Base-by-base conservation (phyloP, 1,139 yeast species). In the Schizosaccharomyces versatilis region DNA sequence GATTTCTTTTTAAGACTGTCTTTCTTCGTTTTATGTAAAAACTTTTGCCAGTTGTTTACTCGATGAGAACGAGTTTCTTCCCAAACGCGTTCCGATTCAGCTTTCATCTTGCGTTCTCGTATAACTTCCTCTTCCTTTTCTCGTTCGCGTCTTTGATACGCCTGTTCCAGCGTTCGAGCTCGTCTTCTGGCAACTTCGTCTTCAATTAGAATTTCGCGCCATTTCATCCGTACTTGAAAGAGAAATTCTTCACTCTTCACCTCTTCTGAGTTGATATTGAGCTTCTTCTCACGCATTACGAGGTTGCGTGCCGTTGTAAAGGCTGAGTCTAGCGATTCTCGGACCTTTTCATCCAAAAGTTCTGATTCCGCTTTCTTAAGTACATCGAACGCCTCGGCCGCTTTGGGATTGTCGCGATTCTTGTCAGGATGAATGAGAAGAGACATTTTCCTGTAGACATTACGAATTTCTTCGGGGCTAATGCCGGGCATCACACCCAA, bases 341-440 rank as follows among this genome's bases (percentile, higher is more conserved):
- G 65, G 12, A 60, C 58, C 64, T 66, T 60, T 54, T 65, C 66
- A 52, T 69, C 70, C 57, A 63, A 63, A 38, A 69, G 59, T 36
- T 62, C 65, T 6, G 66, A 61, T 55, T 68, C 71, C 1, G 73
- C 73, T 54, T 68, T 67, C 58, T 70, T 69, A 48, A 70, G 61
- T 51, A 69, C 59, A 61, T 79, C 82, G 63, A 81, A 81, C 0
- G 86, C 85, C 47, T 68, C 72, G 0, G 83, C 77, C 0, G 85
- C 84, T 17, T 70, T 47, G 7, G 38, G 42, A 17, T 38, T 55
- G 60, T 80, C 76, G 52, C 68, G 65, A 1, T 77, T 72, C 61
- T 79, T 80, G 63, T 81, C 88, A 0, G 88, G 88, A 63, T 81
- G 88, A 42, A 81, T 77, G 58, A 79, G 65, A 47, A 80, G 66